A percentile compares a stretch with the other conserved stretches of the same genome.
Evolutionary conservation across 352 stramenopile genomes (phyloP).

Genomic region (Phytopythium delawarense): DNA sequence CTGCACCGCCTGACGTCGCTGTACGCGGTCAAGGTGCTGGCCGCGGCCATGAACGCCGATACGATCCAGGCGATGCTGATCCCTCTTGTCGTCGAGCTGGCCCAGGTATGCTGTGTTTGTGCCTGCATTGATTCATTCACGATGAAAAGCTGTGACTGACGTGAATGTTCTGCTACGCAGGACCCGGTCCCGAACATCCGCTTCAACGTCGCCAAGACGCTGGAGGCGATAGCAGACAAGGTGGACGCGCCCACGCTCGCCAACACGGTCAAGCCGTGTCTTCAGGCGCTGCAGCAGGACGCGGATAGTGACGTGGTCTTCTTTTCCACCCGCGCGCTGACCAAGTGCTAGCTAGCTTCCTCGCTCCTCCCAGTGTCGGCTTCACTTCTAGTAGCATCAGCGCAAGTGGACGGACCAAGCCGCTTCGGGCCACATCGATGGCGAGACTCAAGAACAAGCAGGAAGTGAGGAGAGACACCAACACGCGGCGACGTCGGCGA

Average conservation of each 20-base stretch:
- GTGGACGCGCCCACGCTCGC: constrained; percentile 62
- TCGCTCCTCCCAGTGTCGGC: neutral
- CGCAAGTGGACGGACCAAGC: neutral
- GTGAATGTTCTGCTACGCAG: constrained; percentile 20
- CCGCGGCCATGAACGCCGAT: constrained; percentile 65
- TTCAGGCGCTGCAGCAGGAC: constrained; percentile 88
- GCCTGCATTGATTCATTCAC: neutral
- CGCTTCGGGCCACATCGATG: neutral
- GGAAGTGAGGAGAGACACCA: neutral
- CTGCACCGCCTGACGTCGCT: constrained; percentile 93
- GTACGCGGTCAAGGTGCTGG: constrained; percentile 84
- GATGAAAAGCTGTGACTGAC: constrained; percentile 17
- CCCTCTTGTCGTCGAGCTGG: constrained; percentile 90
- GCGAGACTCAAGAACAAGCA: neutral
- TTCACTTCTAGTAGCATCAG: no score
- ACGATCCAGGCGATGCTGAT: constrained; percentile 87
- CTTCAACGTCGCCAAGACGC: constrained; percentile 98
- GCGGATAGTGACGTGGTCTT: constrained; percentile 92
- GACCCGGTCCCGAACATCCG: constrained; percentile 97
- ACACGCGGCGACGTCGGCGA: neutral
- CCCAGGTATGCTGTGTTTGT: constrained; percentile 45
- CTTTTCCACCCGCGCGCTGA: constrained; percentile 84
- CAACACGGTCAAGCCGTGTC: constrained; percentile 77
- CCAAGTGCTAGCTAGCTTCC: constrained; percentile 41
- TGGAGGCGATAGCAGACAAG: constrained; percentile 83